These are phyloP conservation scores for Phaeoacremonium minimum DNA, from an alignment of 2,329 filamentous ascomycete species.

Conservation along the genomic window DNA sequence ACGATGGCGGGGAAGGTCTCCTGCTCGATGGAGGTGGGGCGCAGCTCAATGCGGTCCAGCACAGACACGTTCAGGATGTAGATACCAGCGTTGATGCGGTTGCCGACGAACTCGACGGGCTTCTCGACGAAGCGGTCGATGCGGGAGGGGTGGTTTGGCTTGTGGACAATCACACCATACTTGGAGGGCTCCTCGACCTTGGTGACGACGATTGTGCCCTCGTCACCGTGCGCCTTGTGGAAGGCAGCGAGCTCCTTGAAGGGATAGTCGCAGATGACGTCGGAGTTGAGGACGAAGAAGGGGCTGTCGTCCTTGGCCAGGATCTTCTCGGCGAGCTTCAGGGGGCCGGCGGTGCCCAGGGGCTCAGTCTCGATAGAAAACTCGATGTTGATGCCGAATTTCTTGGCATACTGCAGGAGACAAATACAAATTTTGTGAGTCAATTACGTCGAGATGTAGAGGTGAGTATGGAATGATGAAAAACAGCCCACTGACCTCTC, in stretches of 20 bases:
- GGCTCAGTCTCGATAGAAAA: conserved; percentile 97
- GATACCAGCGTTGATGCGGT: conserved; percentile 97
- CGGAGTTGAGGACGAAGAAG: conserved; percentile 98
- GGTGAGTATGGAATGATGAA: too few species aligned
- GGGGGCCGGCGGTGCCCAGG: conserved; percentile 86
- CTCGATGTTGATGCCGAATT: conserved; percentile 91
- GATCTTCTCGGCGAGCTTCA: conserved; percentile 92
- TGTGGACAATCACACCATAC: conserved; percentile 98
- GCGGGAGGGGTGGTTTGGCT: conserved; percentile 81
- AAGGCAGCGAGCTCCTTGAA: conserved; percentile 87
- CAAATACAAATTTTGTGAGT: neutral
- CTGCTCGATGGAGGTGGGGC: conserved; percentile 96
- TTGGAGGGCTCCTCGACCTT: conserved; percentile 99
- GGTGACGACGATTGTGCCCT: conserved; percentile 96
- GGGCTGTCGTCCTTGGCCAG: conserved; percentile 89
- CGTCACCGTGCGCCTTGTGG: conserved; percentile 88
- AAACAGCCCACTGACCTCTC: conserved; percentile 76
- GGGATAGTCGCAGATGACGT: conserved; percentile 97
- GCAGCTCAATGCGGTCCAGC: conserved; percentile 86
- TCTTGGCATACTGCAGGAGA: conserved; percentile 70
- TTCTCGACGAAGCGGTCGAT: conserved; percentile 99
- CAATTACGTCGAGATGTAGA: too few species aligned
- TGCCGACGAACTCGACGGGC: conserved; percentile 96
- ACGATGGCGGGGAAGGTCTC: conserved; percentile 96
- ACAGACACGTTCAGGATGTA: conserved; percentile 96